phyloP scores from a whole-genome alignment of 768 basidiomycete species.

The Suillus discolor region DNA sequence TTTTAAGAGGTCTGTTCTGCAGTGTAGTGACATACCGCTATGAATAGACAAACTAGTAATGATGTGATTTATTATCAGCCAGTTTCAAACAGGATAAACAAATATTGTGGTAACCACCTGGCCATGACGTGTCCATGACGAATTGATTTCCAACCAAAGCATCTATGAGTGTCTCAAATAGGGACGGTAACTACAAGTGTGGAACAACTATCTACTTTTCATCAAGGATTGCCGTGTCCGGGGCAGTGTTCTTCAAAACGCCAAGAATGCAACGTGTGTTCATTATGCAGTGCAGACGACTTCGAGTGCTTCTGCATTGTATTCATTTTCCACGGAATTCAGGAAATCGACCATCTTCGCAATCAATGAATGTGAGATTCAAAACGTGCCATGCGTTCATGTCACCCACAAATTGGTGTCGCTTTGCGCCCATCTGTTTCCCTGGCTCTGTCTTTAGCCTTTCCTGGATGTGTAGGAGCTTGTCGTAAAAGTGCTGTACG shows the following conservation, averaged over 20 bases:
- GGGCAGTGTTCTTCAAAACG: not conserved
- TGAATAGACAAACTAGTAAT: not conserved
- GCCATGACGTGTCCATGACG: too few species aligned
- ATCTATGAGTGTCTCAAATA: not conserved
- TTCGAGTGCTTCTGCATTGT: slow-evolving; percentile 20
- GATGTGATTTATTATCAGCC: not conserved
- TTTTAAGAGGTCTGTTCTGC: not conserved
- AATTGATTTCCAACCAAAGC: too few species aligned
- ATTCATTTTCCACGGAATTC: slow-evolving; percentile 58
- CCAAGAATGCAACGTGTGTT: not conserved
- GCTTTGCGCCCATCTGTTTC: slow-evolving; percentile 62
- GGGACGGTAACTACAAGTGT: not conserved
- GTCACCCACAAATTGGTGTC: slow-evolving; percentile 69
- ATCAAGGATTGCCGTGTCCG: not conserved
- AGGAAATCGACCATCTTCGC: slow-evolving; percentile 68
- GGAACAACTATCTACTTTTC: not conserved
- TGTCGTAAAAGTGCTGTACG: slow-evolving; percentile 85
- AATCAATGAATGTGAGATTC: slow-evolving; percentile 13
- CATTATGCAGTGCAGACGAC: not conserved
- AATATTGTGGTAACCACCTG: too few species aligned
- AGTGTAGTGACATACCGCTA: not conserved
- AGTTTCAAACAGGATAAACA: too few species aligned
- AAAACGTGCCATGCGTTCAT: not conserved
- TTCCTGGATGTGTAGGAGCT: slow-evolving; percentile 73
- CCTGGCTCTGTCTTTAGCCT: slow-evolving; percentile 80